These are phyloP conservation scores for Sparassis latifolia DNA, from an alignment of 1,284 basidiomycete species.

Conservation along the genomic window DNA sequence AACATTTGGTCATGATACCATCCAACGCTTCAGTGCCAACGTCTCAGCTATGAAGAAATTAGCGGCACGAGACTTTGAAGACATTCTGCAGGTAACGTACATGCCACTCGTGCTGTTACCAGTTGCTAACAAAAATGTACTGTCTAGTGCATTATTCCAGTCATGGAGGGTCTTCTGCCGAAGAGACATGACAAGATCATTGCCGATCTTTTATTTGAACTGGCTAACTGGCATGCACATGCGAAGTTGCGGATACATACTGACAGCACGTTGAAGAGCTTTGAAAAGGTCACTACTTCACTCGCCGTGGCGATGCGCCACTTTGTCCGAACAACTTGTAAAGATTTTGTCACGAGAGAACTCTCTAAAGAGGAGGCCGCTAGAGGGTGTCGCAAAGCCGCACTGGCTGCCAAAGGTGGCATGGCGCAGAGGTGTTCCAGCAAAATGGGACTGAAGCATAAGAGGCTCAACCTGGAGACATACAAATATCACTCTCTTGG, in stretches of 20 bases:
- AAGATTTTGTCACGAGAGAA: neutral
- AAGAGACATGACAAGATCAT: constrained; percentile 14
- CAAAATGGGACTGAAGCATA: no score
- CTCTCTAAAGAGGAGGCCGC: neutral
- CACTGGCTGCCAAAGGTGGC: neutral
- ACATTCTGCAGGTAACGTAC: constrained; percentile 21
- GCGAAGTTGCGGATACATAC: constrained; percentile 27
- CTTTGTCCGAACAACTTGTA: constrained; percentile 13
- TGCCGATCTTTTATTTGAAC: constrained; percentile 16
- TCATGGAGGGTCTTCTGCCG: constrained; percentile 23
- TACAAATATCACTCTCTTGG: constrained; percentile 17
- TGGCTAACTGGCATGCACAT: constrained; percentile 22
- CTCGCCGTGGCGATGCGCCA: constrained; percentile 12
- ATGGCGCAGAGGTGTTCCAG: neutral
- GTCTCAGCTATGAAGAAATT: constrained; percentile 23
- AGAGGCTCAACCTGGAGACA: constrained; percentile 10
- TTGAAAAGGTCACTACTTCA: constrained; percentile 11
- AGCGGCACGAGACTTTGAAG: constrained; percentile 22
- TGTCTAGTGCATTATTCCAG: constrained; percentile 21
- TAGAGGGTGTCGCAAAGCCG: neutral
- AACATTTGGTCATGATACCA: constrained; percentile 16
- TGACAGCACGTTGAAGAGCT: constrained; percentile 12
- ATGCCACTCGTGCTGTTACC: neutral
- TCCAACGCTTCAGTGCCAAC: constrained; percentile 17
- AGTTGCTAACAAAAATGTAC: neutral